phyloP scores from a whole-genome alignment of 2,329 filamentous ascomycete species.

The Alternaria brassicicola region DNA sequence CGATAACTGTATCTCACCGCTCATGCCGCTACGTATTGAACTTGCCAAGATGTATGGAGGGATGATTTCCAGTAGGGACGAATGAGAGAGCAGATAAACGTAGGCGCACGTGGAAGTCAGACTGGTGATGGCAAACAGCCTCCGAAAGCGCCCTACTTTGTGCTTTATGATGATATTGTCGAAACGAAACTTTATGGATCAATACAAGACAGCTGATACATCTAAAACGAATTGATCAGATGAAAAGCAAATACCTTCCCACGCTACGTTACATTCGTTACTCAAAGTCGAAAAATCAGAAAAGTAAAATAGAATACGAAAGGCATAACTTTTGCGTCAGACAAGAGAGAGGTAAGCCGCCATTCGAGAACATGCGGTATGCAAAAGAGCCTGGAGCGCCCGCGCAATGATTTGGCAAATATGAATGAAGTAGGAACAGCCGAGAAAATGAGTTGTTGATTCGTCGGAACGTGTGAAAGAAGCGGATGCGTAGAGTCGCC shows the following conservation, averaged over 20 bases:
- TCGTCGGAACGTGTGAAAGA: background rate
- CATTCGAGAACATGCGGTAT: background rate
- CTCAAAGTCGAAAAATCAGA: constrained; percentile 8
- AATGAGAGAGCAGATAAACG: background rate
- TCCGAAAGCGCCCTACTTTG: background rate
- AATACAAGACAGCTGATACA: background rate
- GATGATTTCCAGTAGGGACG: background rate
- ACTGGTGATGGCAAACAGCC: background rate
- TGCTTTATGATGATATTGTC: background rate
- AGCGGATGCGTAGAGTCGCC: background rate
- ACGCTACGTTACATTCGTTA: constrained; percentile 34
- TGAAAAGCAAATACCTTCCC: constrained; percentile 22
- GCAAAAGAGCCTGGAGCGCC: background rate
- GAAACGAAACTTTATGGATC: background rate
- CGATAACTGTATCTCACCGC: background rate
- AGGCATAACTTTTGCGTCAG: background rate
- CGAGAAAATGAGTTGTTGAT: background rate
- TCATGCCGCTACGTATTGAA: background rate
- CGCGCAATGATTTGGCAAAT: background rate
- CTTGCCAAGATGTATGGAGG: background rate
- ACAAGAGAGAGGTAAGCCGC: background rate
- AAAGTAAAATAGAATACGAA: background rate
- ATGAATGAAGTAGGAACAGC: background rate
- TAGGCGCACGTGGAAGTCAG: background rate
- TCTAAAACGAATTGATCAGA: background rate